phyloP scores from a whole-genome alignment of 2,329 filamentous ascomycete genomes.

The Chrysosphaeria jannelii region DNA sequence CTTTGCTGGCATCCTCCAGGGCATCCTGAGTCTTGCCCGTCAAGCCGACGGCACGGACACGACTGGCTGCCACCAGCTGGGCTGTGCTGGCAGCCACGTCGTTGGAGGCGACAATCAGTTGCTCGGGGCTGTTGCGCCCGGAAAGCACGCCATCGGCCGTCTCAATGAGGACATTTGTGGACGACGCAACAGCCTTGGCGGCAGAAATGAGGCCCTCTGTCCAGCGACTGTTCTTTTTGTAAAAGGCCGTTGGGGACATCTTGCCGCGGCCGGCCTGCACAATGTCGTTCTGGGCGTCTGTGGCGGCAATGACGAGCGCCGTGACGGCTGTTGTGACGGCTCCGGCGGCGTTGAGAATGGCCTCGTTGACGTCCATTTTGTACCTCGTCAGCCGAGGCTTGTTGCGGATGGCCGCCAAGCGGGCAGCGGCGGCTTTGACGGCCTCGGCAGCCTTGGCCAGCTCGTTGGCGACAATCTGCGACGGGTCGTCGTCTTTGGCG shows the following conservation, averaged over 20 bases:
- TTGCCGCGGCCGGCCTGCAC: slow-evolving; percentile 74
- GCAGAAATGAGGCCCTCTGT: slow-evolving; percentile 93
- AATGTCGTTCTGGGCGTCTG: slow-evolving; percentile 81
- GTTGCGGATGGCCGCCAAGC: slow-evolving; percentile 74
- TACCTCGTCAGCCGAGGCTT: slow-evolving; percentile 95
- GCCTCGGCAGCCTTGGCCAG: slow-evolving; percentile 82
- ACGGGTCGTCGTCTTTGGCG: slow-evolving; percentile 53
- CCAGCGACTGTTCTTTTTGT: slow-evolving; percentile 99
- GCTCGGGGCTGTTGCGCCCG: slow-evolving; percentile 75
- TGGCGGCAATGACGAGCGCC: slow-evolving; percentile 81
- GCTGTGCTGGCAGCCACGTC: slow-evolving; percentile 89
- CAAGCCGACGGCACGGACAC: slow-evolving; percentile 64
- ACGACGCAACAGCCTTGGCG: slow-evolving; percentile 78
- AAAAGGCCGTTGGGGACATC: slow-evolving; percentile 73
- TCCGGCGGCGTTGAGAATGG: slow-evolving; percentile 73
- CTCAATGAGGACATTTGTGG: slow-evolving; percentile 90
- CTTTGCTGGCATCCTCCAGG: slow-evolving; percentile 72
- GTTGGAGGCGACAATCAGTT: slow-evolving; percentile 92
- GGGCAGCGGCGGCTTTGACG: slow-evolving; percentile 71
- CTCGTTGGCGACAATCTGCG: slow-evolving; percentile 76
- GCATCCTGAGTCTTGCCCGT: slow-evolving; percentile 92
- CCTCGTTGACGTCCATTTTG: slow-evolving; percentile 84
- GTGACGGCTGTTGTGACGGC: slow-evolving; percentile 86
- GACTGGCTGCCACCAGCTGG: slow-evolving; percentile 78
- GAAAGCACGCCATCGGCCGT: slow-evolving; percentile 89